These are phyloP conservation scores for Neurospora sublineolata DNA, from an alignment of 495 filamentous ascomycete species.

Conservation along the genomic window DNA sequence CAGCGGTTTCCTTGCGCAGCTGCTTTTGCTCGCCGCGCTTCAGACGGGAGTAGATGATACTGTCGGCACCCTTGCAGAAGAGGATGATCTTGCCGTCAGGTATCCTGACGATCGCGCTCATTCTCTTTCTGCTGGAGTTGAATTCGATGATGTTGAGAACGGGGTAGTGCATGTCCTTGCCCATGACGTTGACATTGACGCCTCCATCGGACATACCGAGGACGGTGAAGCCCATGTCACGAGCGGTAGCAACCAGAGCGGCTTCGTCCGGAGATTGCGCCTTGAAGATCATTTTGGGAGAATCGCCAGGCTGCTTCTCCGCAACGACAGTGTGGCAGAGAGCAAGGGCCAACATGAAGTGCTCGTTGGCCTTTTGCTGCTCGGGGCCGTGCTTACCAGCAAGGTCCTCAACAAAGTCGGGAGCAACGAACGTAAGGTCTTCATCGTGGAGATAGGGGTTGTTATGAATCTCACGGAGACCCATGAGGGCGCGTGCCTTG, in stretches of 20 bases:
- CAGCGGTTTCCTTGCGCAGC: constrained; percentile 69
- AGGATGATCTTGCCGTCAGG: constrained; percentile 84
- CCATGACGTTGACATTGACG: constrained; percentile 77
- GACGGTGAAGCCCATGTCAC: constrained; percentile 94
- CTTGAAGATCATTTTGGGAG: constrained; percentile 86
- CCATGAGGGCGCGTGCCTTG: constrained; percentile 56
- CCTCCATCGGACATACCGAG: constrained; percentile 68
- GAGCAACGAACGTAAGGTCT: constrained; percentile 81
- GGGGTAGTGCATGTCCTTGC: constrained; percentile 68
- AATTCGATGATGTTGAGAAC: constrained; percentile 96
- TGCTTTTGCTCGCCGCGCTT: constrained; percentile 75
- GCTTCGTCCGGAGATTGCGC: constrained; percentile 97
- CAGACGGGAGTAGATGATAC: constrained; percentile 90
- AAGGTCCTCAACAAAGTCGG: constrained; percentile 76
- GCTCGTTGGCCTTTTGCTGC: constrained; percentile 64
- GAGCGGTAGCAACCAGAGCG: constrained; percentile 83
- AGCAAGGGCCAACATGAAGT: constrained; percentile 92
- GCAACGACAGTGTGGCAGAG: constrained; percentile 95
- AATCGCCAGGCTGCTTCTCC: constrained; percentile 76
- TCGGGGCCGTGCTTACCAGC: constrained; percentile 61
- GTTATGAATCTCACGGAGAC: constrained; percentile 64
- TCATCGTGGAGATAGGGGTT: constrained; percentile 90
- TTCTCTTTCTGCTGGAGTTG: constrained; percentile 91
- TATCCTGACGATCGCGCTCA: constrained; percentile 97
- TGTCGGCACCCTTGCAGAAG: constrained; percentile 97